Base-by-base conservation (phyloP, 495 filamentous ascomycete genomes). In the Cercophora sp. region DNA sequence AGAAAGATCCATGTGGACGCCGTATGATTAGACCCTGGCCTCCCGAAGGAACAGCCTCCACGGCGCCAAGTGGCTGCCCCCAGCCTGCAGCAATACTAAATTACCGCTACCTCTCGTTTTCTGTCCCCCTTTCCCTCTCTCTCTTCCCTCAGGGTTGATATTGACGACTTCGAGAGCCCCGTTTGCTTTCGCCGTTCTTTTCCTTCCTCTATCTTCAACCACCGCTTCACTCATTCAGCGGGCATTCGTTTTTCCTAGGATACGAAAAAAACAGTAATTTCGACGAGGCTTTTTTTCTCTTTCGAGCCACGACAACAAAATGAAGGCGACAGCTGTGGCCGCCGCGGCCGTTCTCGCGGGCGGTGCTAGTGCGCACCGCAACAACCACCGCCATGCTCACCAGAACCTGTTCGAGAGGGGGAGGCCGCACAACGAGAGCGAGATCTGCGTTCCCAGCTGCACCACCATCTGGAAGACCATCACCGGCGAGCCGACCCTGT, bases 221-320 rank as follows among this genome's bases (percentile, higher is more conserved):
- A 91, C 89, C 87, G 89, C 89, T 92, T 91, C 89, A 92, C 86
- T 94, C 89, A 64, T 94, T 94, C 77, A 92, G 89, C 89, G 88
- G 89, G 86, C 87, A 85, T 76, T 92, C 88, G 72, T 89, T 91
- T 54, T 57, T 35, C 42, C 37, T 31, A 15, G 47, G 63, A 61
- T 67, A 55, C 55, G 59, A 66, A 64, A 65, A 52, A 45, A 27
- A 54, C 61, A 57, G 48, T 52, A 48, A 48, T 18, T 31, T 41
- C 46, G 20, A 49, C 34, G 16, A 23, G 5, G 34, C 13, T 37
- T 37, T 10, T 52, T 46, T 46, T 27, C 24, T 18, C 16, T 11
- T 15, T 16, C 29, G 52, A 55, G 40, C 49, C 34, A 46, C 57
- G 51, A 51, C 52, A 40, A 15, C 57, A 70, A 59, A 50, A 89